A percentile compares a stretch with the other conserved stretches of the same genome.
Conservation (phyloP, 768 basidiomycete species). For the Amanita jacksonii region DNA sequence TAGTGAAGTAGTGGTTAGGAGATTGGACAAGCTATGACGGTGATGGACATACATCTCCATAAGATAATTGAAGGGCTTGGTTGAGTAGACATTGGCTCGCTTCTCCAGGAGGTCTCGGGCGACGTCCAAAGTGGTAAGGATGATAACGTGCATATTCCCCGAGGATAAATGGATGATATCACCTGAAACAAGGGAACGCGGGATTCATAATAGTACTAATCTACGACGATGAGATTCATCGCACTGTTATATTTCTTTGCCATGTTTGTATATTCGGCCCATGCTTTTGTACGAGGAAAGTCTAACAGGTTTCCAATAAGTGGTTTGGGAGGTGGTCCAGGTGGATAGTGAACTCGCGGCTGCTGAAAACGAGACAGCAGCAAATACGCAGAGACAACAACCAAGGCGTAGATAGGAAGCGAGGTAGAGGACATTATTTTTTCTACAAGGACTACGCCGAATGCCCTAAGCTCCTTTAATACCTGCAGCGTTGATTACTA, state of each 20-base stretch:
- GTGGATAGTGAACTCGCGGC: neutral
- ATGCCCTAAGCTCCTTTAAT: too few relatives aligned
- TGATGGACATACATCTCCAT: conserved; percentile 12
- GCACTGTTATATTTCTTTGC: neutral
- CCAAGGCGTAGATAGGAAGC: too few relatives aligned
- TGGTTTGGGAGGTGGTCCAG: conserved; percentile 3
- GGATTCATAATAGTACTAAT: neutral
- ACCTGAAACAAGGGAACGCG: neutral
- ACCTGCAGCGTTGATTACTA: too few relatives aligned
- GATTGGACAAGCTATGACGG: neutral
- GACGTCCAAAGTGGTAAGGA: conserved; percentile 7
- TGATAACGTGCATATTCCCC: neutral
- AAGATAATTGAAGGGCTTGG: conserved; percentile 14
- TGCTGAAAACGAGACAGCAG: neutral
- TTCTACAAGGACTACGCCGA: too few relatives aligned
- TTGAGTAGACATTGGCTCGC: conserved; percentile 12
- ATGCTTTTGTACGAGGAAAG: neutral
- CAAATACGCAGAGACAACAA: neutral
- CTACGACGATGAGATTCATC: neutral
- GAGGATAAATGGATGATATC: conserved; percentile 8
- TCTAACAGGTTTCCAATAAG: conserved; percentile 1
- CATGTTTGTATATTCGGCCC: neutral
- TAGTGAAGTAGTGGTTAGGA: neutral
- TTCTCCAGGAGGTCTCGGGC: conserved; percentile 10
- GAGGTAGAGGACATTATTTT: too few relatives aligned